phyloP scores from a whole-genome alignment of 1,284 basidiomycete species.

The Volvariella surrecta region DNA sequence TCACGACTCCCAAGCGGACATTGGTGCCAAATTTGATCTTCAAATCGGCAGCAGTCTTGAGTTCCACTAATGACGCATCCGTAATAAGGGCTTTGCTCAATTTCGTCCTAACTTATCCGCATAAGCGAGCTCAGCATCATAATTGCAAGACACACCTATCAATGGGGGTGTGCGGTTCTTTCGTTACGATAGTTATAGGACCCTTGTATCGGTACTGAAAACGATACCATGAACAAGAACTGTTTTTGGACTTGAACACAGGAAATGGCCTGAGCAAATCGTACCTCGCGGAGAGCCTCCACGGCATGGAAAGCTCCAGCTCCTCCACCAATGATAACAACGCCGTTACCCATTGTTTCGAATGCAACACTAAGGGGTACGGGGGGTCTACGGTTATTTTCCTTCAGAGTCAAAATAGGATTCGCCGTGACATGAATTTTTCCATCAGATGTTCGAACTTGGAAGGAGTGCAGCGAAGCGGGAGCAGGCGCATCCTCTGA shows the following conservation, averaged over 20 bases:
- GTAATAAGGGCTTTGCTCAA: conserved; percentile 84
- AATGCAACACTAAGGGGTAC: conserved; percentile 36
- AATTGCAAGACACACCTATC: conserved; percentile 50
- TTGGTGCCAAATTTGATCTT: conserved; percentile 78
- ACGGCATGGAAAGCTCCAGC: conserved; percentile 75
- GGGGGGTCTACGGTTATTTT: conserved; percentile 56
- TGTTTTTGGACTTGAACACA: background rate
- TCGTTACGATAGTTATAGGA: conserved; percentile 73
- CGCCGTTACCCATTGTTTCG: conserved; percentile 41
- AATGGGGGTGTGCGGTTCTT: conserved; percentile 79
- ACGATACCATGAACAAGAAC: conserved; percentile 1
- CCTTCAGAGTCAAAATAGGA: conserved; percentile 56
- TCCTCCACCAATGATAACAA: conserved; percentile 87
- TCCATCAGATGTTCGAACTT: conserved; percentile 58
- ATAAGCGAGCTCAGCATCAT: background rate
- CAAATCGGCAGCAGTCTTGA: conserved; percentile 64
- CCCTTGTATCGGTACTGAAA: conserved; percentile 68
- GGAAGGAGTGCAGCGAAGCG: conserved; percentile 78
- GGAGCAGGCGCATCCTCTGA: conserved; percentile 89
- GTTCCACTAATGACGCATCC: conserved; percentile 72
- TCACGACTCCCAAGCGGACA: conserved; percentile 58
- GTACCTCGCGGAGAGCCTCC: conserved; percentile 78
- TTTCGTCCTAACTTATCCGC: conserved; percentile 54
- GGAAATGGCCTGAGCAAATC: conserved; percentile 9
- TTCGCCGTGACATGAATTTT: conserved; percentile 81